These are phyloP conservation scores for Ophiocordyceps australis DNA, from an alignment of 2,329 filamentous ascomycete species.

Conservation along the genomic window DNA sequence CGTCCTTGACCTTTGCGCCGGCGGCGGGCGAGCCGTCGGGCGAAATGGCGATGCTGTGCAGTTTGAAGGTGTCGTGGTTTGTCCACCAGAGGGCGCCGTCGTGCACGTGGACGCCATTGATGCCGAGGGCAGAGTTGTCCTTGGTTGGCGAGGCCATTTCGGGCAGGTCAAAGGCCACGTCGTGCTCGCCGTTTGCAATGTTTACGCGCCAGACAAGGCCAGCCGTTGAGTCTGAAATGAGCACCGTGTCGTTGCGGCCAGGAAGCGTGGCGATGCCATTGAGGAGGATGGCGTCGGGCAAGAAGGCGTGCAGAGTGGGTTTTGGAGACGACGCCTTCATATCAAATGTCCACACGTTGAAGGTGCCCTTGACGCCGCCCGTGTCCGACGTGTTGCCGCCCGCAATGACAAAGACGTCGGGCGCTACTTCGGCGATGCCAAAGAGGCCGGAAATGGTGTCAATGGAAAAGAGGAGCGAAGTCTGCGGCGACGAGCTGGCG, in stretches of 20 bases:
- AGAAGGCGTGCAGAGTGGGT: slow-evolving; percentile 3
- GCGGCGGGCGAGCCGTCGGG: not conserved
- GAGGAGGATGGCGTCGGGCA: slow-evolving; percentile 6
- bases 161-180: slow-evolving; percentile 5
- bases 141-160: slow-evolving; percentile 22
- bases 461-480: not conserved
- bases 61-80: slow-evolving; percentile 20
- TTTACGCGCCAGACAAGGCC: slow-evolving; percentile 10
- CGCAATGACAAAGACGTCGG: not conserved
- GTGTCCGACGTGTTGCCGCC: not conserved
- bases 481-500: not conserved
- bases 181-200: slow-evolving; percentile 4
- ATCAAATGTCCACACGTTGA: not conserved
- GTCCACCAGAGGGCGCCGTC: slow-evolving; percentile 26
- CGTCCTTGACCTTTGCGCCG: slow-evolving; percentile 3
- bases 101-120: slow-evolving; percentile 20
- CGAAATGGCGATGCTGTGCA: slow-evolving; percentile 5
- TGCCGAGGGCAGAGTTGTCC: slow-evolving; percentile 8
- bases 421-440: not conserved
- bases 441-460: not conserved
- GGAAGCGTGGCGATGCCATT: slow-evolving; percentile 8
- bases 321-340: not conserved
- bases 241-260: slow-evolving; percentile 2
- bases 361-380: not conserved
- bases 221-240: slow-evolving; percentile 8